Percentiles rank a stretch among this genome's conserved stretches.
Evolutionary conservation across 108 stramenopile genomes (phyloP).

Genomic region (Ochromonas danica): DNA sequence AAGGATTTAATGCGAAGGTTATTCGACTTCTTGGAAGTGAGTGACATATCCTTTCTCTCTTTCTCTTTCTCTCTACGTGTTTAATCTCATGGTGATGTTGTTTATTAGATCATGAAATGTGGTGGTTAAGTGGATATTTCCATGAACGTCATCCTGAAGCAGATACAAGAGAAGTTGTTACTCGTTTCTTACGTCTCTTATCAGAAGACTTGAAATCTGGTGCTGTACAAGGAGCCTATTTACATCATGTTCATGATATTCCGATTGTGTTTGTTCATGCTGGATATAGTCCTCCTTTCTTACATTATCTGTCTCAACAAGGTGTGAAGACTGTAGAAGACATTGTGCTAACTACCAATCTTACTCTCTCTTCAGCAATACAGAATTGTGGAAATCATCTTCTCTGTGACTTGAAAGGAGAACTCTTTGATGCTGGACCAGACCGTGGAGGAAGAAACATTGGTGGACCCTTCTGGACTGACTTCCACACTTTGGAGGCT

Average conservation of each 20-base stretch:
- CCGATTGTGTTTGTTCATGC: constrained; percentile 6
- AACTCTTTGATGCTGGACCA: not conserved
- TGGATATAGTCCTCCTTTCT: not conserved
- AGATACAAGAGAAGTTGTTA: not conserved
- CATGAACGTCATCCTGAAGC: not conserved
- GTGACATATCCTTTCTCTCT: not conserved
- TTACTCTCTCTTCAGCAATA: too few species aligned
- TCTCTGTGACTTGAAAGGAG: not conserved
- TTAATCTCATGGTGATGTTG: not conserved
- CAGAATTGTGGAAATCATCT: not conserved
- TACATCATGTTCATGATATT: not conserved
- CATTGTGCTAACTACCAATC: too few species aligned
- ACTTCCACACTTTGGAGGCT: not conserved
- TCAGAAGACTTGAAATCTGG: not conserved
- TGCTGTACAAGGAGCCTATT: not conserved
- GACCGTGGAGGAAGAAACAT: not conserved
- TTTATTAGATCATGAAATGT: not conserved
- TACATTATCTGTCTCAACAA: not conserved
- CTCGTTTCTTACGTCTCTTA: not conserved
- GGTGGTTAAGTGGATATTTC: not conserved
- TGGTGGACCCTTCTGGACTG: not conserved
- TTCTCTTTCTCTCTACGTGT: not conserved
- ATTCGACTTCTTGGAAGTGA: not conserved
- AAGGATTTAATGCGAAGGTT: not conserved
- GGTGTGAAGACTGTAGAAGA: too few species aligned